These are phyloP conservation scores for Parasitella parasitica DNA, from an alignment of 371 early-diverging fungal genomes.

Conservation along the genomic window DNA sequence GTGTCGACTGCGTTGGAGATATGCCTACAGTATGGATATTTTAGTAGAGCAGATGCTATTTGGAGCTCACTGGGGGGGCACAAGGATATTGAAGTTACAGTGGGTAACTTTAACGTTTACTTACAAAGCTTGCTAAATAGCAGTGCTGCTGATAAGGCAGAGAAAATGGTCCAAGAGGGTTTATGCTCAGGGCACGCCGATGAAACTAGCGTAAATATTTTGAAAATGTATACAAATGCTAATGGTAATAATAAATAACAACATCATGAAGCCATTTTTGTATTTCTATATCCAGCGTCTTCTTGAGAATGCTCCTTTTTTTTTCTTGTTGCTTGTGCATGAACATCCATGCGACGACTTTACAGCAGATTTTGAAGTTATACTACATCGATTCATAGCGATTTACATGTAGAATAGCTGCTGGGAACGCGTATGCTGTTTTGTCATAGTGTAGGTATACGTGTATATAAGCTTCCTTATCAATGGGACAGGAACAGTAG, in stretches of 20 bases:
- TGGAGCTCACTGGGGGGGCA: conserved; percentile 6
- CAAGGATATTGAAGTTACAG: neutral
- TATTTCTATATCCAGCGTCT: neutral
- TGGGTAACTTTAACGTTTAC: conserved; percentile 39
- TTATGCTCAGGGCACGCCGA: conserved; percentile 4
- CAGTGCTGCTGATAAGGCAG: neutral
- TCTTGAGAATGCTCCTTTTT: neutral
- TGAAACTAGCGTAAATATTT: conserved; percentile 16
- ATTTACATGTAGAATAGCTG: no score
- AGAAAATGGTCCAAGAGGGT: conserved; percentile 1
- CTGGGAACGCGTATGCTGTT: no score
- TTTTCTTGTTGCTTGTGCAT: neutral
- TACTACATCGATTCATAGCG: no score
- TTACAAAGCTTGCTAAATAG: neutral
- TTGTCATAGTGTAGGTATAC: no score
- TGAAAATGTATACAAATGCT: neutral
- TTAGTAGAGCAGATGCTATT: conserved; percentile 15
- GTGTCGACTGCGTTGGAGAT: conserved; percentile 14
- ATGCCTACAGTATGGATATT: conserved; percentile 11
- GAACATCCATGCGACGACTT: neutral
- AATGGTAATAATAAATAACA: neutral
- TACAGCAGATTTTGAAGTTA: neutral
- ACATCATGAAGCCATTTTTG: neutral
- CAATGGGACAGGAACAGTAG: neutral
- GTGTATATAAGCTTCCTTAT: no score